phyloP scores from a whole-genome alignment of 192 early-diverging fungal genomes.

The Powellomyces hirtus region DNA sequence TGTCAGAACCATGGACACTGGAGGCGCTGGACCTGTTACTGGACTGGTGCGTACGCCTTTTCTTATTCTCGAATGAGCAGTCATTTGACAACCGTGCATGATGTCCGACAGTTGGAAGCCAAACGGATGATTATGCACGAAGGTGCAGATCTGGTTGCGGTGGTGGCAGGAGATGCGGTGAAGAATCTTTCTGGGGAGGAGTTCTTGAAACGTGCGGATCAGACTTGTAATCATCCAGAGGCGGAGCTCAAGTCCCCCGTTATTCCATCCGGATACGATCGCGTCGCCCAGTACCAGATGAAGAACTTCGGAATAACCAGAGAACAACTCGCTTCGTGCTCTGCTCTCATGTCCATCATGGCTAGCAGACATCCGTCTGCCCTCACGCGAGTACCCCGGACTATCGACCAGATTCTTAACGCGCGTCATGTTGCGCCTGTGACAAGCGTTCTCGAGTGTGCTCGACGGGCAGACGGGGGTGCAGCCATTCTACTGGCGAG shows the following conservation, averaged over 20 bases:
- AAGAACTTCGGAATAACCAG: conserved; percentile 35
- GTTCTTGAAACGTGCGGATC: conserved; percentile 42
- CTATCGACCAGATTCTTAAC: conserved; percentile 30
- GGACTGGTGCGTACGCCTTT: too few species aligned
- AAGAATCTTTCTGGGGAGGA: conserved; percentile 31
- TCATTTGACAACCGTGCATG: conserved; percentile 5
- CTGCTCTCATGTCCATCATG: conserved; percentile 42
- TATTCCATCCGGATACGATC: conserved; percentile 44
- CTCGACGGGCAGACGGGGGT: conserved; percentile 43
- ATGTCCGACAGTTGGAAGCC: too few species aligned
- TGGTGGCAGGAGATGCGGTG: conserved; percentile 45
- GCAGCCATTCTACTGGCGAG: conserved; percentile 38
- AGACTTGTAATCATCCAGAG: conserved; percentile 34
- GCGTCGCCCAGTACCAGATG: conserved; percentile 48
- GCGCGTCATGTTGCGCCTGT: conserved; percentile 37
- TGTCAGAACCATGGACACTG: conserved; percentile 41
- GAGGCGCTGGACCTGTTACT: conserved; percentile 42
- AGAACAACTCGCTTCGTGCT: conserved; percentile 38
- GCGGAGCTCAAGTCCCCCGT: conserved; percentile 30
- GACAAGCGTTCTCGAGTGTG: conserved; percentile 44
- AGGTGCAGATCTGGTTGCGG: conserved; percentile 40
- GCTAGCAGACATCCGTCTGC: conserved; percentile 41
- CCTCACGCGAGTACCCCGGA: conserved; percentile 32
- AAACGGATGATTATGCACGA: conserved; percentile 38
- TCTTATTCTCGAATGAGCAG: too few species aligned